Percentiles rank a stretch among this genome's conserved stretches.
These are phyloP conservation scores for Pleurotus platypus DNA, from an alignment of 768 basidiomycete genomes.

Conservation along the genomic window DNA sequence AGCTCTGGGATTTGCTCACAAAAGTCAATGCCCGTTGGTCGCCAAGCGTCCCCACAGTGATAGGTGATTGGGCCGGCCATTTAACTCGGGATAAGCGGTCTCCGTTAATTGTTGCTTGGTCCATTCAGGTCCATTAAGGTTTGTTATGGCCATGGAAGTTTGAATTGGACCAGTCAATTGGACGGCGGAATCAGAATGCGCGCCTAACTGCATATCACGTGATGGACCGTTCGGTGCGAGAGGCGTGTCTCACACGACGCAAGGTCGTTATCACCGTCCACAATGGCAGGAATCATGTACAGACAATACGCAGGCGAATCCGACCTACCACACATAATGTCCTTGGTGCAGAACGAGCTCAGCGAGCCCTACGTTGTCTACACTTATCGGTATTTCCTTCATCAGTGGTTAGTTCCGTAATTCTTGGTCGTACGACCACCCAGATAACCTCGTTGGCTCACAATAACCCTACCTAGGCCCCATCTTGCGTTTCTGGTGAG, in stretches of 20 bases:
- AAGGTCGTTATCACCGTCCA: slow-evolving; percentile 4
- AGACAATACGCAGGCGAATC: slow-evolving; percentile 73
- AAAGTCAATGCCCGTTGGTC: too few species aligned
- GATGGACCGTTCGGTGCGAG: too few species aligned
- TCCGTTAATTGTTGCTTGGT: too few species aligned
- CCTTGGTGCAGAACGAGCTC: slow-evolving; percentile 85
- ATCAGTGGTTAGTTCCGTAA: slow-evolving; percentile 75
- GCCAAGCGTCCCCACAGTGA: too few species aligned
- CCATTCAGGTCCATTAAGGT: too few species aligned
- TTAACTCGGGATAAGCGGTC: too few species aligned
- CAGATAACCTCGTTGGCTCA: slow-evolving; percentile 11
- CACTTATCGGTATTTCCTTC: slow-evolving; percentile 95
- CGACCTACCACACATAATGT: slow-evolving; percentile 81
- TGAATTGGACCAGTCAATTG: too few species aligned
- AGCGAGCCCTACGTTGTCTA: slow-evolving; percentile 96
- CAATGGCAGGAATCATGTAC: slow-evolving; percentile 50
- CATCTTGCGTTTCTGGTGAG: slow-evolving; percentile 79
- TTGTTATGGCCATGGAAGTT: too few species aligned
- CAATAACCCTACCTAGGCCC: slow-evolving; percentile 53
- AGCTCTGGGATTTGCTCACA: too few species aligned
- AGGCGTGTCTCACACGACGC: not conserved
- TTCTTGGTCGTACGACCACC: slow-evolving; percentile 27
- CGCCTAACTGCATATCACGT: too few species aligned
- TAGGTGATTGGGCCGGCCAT: too few species aligned
- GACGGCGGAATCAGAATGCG: too few species aligned